Base-by-base conservation (phyloP, 768 basidiomycete species). In the Leucosporidium scottii region DNA sequence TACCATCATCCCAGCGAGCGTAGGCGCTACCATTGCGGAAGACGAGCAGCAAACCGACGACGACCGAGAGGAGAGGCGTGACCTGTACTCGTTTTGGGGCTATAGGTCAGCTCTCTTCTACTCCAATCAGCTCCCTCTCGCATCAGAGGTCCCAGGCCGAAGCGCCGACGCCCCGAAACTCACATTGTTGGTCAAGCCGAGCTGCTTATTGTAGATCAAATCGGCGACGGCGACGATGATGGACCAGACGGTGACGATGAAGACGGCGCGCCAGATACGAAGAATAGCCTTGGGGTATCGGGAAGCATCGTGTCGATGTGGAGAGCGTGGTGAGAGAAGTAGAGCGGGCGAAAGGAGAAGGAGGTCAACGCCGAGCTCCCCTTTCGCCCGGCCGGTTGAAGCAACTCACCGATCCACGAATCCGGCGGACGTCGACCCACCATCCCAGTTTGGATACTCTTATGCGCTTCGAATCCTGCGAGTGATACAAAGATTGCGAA, bases 11-110 rank as follows among this genome's bases (percentile, higher is more conserved):
- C 71, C 68, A 39, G 39, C 62, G 30, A 1, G 50, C 65, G 30
- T 72, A 74, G 1, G 74, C 74, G 3, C 61, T 63, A 5, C 65
- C 59, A 30, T 75, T 75, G 7, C 74, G 30, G 47, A 74, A 75
- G 0, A 75, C 74, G 62, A 75, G 71, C 10, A 75, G 59, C 1
- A 75, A 59, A 58, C 73, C 74, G 34, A 75, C 74, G 58, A 74
- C 73, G 60, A 75, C 71, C 1, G 63, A 64, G 0, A 74, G 59
- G 36, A 75, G 62, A 0, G 74, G 72, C 0, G 68, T 69, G 50
- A 72, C 59, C 28, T 44, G 39, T 44, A 10, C 5, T 44, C 39
- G 39, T 44, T 44, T 8, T 2, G 27, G 57, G 31, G n/a, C 3
- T 4, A 39, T 23, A 20, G 53, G 9, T 54, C 15, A 54, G 53